These are phyloP conservation scores for Cucurbita pepo DNA, from an alignment of 306 rosid genomes.

Conservation along the genomic window DNA sequence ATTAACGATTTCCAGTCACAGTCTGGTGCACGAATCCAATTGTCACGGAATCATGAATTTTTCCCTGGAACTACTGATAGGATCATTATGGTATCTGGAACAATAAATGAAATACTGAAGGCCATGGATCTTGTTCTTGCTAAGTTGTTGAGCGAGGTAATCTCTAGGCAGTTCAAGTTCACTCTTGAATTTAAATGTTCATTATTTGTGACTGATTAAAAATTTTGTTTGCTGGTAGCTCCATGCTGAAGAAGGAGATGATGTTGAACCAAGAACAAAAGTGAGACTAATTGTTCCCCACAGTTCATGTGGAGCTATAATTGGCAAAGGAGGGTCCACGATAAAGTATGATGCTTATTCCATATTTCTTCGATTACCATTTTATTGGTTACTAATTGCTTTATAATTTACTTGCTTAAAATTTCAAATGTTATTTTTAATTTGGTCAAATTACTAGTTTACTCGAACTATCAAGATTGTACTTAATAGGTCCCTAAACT, in stretches of 20 bases:
- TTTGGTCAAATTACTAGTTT: neutral
- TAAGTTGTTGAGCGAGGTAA: slow-evolving; percentile 92
- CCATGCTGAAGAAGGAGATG: slow-evolving; percentile 70
- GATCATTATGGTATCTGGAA: slow-evolving; percentile 92
- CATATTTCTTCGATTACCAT: slow-evolving; percentile 1
- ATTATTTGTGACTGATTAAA: slow-evolving; percentile 7
- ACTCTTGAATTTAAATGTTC: neutral
- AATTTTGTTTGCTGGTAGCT: slow-evolving; percentile 30
- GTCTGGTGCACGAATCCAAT: slow-evolving; percentile 95
- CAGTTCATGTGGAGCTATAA: slow-evolving; percentile 96
- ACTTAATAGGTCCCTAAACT: neutral
- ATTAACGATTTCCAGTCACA: slow-evolving; percentile 95
- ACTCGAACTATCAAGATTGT: neutral
- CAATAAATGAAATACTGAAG: slow-evolving; percentile 54
- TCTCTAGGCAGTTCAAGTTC: slow-evolving; percentile 4
- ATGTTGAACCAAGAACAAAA: slow-evolving; percentile 70
- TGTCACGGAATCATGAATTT: slow-evolving; percentile 92
- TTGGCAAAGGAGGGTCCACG: slow-evolving; percentile 97
- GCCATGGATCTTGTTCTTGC: slow-evolving; percentile 86
- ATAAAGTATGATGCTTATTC: slow-evolving; percentile 48
- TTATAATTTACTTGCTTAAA: neutral
- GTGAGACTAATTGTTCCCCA: slow-evolving; percentile 90
- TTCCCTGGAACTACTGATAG: slow-evolving; percentile 98
- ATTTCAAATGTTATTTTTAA: neutral
- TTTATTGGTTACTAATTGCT: neutral